Percentiles rank a stretch among this genome's conserved stretches.
Evolutionary conservation across 108 stramenopile genomes (phyloP).

Genomic region (Cyclotella sp.): DNA sequence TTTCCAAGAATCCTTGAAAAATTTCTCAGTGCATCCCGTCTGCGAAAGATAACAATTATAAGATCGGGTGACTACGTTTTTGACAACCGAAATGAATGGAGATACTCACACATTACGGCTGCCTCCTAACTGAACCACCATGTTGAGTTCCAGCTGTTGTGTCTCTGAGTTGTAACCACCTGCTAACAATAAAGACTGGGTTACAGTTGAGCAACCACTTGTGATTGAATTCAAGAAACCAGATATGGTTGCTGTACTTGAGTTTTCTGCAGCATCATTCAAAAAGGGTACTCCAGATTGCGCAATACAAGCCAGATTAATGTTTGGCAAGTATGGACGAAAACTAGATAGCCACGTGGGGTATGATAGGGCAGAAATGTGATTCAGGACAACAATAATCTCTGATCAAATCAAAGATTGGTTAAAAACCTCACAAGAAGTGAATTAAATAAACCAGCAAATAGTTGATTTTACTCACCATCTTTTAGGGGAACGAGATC

Average conservation of each 20-base stretch:
- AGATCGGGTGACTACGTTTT: background rate
- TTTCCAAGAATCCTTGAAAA: background rate
- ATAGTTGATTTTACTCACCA: constrained; percentile 3
- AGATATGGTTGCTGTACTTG: background rate
- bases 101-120: constrained; percentile 24
- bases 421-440: background rate
- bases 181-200: constrained; percentile 7
- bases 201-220: constrained; percentile 22
- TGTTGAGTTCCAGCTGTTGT: constrained; percentile 16
- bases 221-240: constrained; percentile 31
- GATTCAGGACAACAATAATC: constrained; percentile 3
- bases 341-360: constrained; percentile 5
- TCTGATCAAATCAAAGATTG: background rate
- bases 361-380: constrained; percentile 12
- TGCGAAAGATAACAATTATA: background rate
- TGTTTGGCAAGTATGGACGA: constrained; percentile 16
- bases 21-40: background rate
- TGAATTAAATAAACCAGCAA: constrained; percentile 13
- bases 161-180: constrained; percentile 27
- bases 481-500: constrained; percentile 15
- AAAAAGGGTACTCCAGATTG: constrained; percentile 24
- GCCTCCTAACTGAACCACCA: constrained; percentile 2
- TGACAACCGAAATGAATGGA: background rate
- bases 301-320: constrained; percentile 16
- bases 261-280: background rate